These are phyloP conservation scores for Yarrowia sp. DNA, from an alignment of 805 yeast genomes.

Conservation along the genomic window DNA sequence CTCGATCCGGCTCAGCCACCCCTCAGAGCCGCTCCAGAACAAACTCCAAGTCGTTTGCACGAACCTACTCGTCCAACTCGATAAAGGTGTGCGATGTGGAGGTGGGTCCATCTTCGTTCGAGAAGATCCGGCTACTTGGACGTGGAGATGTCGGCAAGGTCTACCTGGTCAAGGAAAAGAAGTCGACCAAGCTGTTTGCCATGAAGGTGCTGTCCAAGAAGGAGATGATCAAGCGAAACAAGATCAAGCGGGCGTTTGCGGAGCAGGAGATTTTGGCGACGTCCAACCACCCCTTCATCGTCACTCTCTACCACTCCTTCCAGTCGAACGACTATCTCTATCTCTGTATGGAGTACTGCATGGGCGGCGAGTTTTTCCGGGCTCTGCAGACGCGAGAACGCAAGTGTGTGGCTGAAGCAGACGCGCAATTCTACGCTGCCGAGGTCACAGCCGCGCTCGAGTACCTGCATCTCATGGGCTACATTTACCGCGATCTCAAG, in stretches of 20 bases:
- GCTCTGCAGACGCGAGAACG: conserved; percentile 89
- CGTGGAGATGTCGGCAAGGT: conserved; percentile 98
- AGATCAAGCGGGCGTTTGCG: conserved; percentile 89
- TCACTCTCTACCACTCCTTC: conserved; percentile 91
- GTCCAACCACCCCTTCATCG: conserved; percentile 95
- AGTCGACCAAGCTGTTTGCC: conserved; percentile 74
- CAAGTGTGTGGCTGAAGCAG: conserved; percentile 80
- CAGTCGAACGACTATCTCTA: conserved; percentile 90
- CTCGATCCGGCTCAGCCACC: conserved; percentile 17
- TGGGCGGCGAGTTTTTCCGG: conserved; percentile 98
- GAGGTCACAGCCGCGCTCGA: conserved; percentile 97
- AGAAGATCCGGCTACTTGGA: conserved; percentile 84
- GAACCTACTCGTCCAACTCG: conserved; percentile 72
- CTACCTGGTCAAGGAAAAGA: conserved; percentile 81
- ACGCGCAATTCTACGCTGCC: conserved; percentile 91
- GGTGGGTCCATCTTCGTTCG: conserved; percentile 84
- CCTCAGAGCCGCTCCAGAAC: conserved; percentile 36
- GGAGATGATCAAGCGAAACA: conserved; percentile 94
- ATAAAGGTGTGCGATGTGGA: conserved; percentile 71
- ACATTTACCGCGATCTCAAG: conserved; percentile 91
- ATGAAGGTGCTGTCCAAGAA: conserved; percentile 87
- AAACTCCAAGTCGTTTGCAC: conserved; percentile 49
- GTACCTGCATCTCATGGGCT: conserved; percentile 94
- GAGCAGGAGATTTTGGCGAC: conserved; percentile 96
- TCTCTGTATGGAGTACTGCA: conserved; percentile 97